These are phyloP conservation scores for Bacidia gigantensis DNA, from an alignment of 495 filamentous ascomycete species.

Conservation along the genomic window DNA sequence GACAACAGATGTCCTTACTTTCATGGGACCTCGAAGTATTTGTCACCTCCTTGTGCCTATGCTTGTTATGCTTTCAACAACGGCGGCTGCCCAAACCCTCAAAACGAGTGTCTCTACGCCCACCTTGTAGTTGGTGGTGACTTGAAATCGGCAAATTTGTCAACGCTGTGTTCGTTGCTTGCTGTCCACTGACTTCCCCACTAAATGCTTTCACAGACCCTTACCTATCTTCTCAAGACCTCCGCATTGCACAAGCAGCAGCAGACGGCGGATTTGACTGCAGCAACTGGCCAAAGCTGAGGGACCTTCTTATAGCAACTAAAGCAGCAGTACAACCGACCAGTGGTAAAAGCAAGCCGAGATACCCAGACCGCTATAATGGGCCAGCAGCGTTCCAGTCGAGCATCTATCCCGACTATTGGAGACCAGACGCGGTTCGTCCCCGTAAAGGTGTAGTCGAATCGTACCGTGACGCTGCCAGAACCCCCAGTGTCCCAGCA, in stretches of 20 bases:
- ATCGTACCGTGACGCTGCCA: not conserved
- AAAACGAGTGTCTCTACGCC: constrained; percentile 9
- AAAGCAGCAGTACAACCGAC: not conserved
- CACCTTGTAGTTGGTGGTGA: not conserved
- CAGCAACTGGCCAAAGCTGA: constrained; percentile 7
- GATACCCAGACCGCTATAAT: constrained; percentile 12
- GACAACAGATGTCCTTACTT: constrained; percentile 7
- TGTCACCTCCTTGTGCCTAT: constrained; percentile 11
- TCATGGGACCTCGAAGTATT: constrained; percentile 1
- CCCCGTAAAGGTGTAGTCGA: not conserved
- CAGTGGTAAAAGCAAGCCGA: not conserved
- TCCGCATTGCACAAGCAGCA: constrained; percentile 14
- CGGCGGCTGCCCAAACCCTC: not conserved
- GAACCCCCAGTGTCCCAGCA: constrained; percentile 1
- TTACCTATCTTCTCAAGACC: constrained; percentile 2
- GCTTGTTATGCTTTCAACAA: constrained; percentile 9
- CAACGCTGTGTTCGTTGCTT: not conserved
- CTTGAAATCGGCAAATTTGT: not conserved
- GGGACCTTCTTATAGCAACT: constrained; percentile 7
- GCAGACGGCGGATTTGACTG: constrained; percentile 15
- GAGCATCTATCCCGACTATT: constrained; percentile 8
- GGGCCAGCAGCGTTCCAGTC: constrained; percentile 7
- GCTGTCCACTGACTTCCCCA: not conserved
- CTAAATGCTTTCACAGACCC: constrained; percentile 2
- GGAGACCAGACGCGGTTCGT: not conserved